Conservation (phyloP, 2,329 filamentous ascomycete genomes). For the Calycina herbarum region DNA sequence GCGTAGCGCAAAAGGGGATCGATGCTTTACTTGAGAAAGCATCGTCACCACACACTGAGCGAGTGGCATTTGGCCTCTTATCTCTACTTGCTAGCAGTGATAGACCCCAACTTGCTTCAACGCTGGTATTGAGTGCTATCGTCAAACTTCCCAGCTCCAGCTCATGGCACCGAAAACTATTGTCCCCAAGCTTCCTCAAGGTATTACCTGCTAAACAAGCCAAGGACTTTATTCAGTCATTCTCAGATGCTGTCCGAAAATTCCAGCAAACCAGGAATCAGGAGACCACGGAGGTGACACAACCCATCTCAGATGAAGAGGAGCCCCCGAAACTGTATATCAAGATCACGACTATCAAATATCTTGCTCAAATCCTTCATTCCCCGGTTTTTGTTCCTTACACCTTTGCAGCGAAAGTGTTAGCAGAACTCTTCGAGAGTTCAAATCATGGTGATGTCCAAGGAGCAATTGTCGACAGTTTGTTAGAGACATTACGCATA, state of each 20-base stretch:
- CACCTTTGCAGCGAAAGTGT: neutral
- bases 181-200: neutral
- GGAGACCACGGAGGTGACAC: neutral
- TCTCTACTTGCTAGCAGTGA: slow-evolving; percentile 5
- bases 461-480: slow-evolving; percentile 3
- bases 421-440: neutral
- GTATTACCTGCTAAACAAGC: neutral
- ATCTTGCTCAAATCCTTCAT: slow-evolving; percentile 9
- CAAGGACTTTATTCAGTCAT: neutral
- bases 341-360: slow-evolving; percentile 13
- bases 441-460: slow-evolving; percentile 4
- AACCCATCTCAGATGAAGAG: neutral
- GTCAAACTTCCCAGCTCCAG: neutral
- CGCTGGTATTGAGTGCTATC: slow-evolving; percentile 1
- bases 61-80: neutral
- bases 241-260: neutral
- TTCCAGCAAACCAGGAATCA: neutral
- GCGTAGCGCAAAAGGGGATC: neutral
- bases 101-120: slow-evolving; percentile 2
- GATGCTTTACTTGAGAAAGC: neutral
- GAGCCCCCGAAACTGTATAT: neutral
- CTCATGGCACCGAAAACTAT: slow-evolving; percentile 4
- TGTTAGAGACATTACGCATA: neutral
- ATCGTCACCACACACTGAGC: neutral
- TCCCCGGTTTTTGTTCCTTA: neutral